phyloP scores from a whole-genome alignment of 2,329 filamentous ascomycete genomes.

The Sordariomycetes sp. region DNA sequence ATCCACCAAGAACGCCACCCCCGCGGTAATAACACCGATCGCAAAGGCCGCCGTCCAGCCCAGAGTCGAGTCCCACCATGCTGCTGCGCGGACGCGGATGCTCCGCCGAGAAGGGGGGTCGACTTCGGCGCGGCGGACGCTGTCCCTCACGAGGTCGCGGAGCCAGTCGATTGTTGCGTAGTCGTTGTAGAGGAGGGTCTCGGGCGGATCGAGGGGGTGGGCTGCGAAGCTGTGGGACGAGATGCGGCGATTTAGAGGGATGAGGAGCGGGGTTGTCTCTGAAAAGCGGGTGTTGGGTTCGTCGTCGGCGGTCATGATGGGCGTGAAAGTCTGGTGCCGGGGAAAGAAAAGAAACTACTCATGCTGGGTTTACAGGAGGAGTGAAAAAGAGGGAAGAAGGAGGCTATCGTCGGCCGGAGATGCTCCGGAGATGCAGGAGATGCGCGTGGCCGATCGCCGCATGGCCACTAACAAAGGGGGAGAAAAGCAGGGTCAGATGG shows the following conservation, averaged over 20 bases:
- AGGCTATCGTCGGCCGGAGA: too few relatives aligned
- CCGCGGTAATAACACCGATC: conserved; percentile 39
- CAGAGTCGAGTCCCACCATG: conserved; percentile 31
- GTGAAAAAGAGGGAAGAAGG: too few relatives aligned
- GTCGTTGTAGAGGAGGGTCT: conserved; percentile 44
- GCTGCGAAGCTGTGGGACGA: not conserved
- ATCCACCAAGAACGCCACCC: conserved; percentile 41
- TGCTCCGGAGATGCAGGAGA: too few relatives aligned
- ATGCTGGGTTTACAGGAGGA: too few relatives aligned
- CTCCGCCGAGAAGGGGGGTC: conserved; percentile 15
- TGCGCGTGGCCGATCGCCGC: too few relatives aligned
- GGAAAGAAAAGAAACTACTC: too few relatives aligned
- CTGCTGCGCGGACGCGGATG: not conserved
- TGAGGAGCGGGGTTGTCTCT: not conserved
- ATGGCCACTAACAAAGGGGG: too few relatives aligned
- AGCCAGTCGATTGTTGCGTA: conserved; percentile 52
- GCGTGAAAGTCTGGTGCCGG: too few relatives aligned
- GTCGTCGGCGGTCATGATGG: too few relatives aligned
- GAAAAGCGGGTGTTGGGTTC: not conserved
- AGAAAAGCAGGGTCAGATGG: too few relatives aligned
- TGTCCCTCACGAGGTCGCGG: conserved; percentile 45
- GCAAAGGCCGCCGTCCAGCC: conserved; percentile 41
- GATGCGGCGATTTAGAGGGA: not conserved
- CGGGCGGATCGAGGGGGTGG: conserved; percentile 10
- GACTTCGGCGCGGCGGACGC: conserved; percentile 34